Conservation (phyloP, 768 basidiomycete genomes). For the Tulasnella sp. region DNA sequence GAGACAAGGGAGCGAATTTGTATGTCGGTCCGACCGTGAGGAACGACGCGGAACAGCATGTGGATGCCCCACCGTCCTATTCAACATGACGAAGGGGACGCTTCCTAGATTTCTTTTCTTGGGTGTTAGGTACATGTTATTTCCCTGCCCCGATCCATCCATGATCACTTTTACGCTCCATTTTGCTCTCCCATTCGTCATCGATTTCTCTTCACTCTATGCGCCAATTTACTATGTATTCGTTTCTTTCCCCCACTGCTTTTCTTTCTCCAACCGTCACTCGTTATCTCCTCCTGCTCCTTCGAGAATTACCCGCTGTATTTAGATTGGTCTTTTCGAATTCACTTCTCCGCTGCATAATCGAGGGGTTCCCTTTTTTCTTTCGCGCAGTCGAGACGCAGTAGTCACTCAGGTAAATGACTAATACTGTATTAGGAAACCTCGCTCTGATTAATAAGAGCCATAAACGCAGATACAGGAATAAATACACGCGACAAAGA, state of each 20-base stretch:
- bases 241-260: no score
- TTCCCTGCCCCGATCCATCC: neutral
- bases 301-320: neutral
- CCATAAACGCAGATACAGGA: neutral
- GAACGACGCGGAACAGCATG: neutral
- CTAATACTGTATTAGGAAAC: neutral
- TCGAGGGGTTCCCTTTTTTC: neutral
- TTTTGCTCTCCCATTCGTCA: neutral
- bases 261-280: neutral
- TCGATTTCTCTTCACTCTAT: neutral
- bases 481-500: neutral
- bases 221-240: neutral
- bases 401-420: neutral
- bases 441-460: neutral
- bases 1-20: neutral
- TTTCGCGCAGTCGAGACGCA: no score
- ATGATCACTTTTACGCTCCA: neutral
- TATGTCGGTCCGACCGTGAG: neutral
- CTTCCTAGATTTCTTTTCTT: neutral
- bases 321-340: neutral
- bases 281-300: neutral
- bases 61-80: neutral
- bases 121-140: neutral
- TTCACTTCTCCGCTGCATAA: neutral
- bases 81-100: neutral